These are phyloP conservation scores for Clavulina sp. DNA, from an alignment of 768 basidiomycete genomes.

Conservation along the genomic window DNA sequence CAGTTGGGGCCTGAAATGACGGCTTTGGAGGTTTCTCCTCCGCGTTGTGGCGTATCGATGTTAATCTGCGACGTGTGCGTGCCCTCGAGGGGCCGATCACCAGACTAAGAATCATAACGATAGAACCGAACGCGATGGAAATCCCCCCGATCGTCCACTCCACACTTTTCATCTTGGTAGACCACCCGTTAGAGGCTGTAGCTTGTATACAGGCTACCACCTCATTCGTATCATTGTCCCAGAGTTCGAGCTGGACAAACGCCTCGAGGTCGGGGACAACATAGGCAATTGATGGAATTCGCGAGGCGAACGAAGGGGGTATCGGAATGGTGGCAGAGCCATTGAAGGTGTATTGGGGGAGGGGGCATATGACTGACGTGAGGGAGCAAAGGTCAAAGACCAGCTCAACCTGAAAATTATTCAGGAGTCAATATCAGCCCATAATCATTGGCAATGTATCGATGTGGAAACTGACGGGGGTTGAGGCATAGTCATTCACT, in stretches of 20 bases:
- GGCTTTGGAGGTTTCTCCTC: too few species aligned
- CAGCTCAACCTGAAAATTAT: too few species aligned
- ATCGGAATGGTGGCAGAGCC: slow-evolving; percentile 30
- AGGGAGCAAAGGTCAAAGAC: slow-evolving; percentile 78
- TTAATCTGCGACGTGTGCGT: too few species aligned
- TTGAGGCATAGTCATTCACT: slow-evolving; percentile 76
- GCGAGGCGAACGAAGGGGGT: slow-evolving; percentile 37
- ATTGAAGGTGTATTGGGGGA: slow-evolving; percentile 28
- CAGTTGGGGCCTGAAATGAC: too few species aligned
- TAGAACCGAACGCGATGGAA: slow-evolving; percentile 24
- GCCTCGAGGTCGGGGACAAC: slow-evolving; percentile 84
- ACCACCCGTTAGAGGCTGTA: slow-evolving; percentile 82
- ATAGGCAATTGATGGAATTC: slow-evolving; percentile 68
- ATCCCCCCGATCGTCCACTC: slow-evolving; percentile 65
- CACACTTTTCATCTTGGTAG: slow-evolving; percentile 54
- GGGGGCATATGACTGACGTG: slow-evolving; percentile 61
- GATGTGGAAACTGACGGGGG: too few species aligned
- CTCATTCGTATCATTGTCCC: slow-evolving; percentile 45
- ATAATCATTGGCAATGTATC: too few species aligned
- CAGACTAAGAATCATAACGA: too few species aligned
- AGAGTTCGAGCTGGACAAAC: slow-evolving; percentile 62
- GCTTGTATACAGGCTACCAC: slow-evolving; percentile 83
- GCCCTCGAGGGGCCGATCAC: too few species aligned
- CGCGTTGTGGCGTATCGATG: too few species aligned
- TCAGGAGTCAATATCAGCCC: too few species aligned